Evolutionary conservation across 768 basidiomycete genomes (phyloP).

Genomic region (Postia placenta): DNA sequence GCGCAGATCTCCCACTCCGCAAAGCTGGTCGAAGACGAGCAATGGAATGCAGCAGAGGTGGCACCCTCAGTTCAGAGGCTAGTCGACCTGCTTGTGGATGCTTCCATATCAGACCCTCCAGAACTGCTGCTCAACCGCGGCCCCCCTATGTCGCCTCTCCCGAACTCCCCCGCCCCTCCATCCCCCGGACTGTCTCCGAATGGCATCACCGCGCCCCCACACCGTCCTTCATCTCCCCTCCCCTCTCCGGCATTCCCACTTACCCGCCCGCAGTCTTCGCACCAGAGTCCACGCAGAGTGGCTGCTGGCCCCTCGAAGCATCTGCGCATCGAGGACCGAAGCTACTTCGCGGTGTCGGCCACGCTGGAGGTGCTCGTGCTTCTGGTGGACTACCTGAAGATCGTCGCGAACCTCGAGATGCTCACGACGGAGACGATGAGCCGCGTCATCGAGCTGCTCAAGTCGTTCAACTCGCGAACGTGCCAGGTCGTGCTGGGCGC

Average conservation of each 20-base stretch:
- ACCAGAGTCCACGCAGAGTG: conserved; percentile 11
- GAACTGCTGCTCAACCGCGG: conserved; percentile 45
- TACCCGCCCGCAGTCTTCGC: conserved; percentile 10
- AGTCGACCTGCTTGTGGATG: conserved; percentile 69
- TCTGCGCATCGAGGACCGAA: conserved; percentile 73
- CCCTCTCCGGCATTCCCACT: conserved; percentile 18
- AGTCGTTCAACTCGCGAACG: conserved; percentile 95
- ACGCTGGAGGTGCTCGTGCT: conserved; percentile 71
- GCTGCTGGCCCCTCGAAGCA: conserved; percentile 38
- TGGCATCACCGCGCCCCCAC: conserved; percentile 11
- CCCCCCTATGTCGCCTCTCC: conserved; percentile 16
- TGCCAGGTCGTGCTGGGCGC: conserved; percentile 98
- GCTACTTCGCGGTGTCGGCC: conserved; percentile 82
- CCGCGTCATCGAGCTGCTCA: conserved; percentile 90
- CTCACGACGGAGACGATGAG: conserved; percentile 95
- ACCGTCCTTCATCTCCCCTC: conserved; percentile 22
- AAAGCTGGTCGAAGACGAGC: conserved; percentile 91
- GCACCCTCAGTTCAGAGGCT: conserved; percentile 57
- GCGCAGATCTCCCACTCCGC: conserved; percentile 72
- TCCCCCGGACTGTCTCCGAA: conserved; percentile 17
- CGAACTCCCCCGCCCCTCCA: conserved; percentile 18
- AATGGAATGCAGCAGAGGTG: conserved; percentile 84
- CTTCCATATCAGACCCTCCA: conserved; percentile 75
- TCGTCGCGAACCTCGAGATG: conserved; percentile 83
- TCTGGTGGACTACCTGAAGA: conserved; percentile 78